A percentile compares a stretch with the other conserved stretches of the same genome.
Evolutionary conservation across 768 basidiomycete genomes (phyloP).

Genomic region (Leccinum pellstonianum): DNA sequence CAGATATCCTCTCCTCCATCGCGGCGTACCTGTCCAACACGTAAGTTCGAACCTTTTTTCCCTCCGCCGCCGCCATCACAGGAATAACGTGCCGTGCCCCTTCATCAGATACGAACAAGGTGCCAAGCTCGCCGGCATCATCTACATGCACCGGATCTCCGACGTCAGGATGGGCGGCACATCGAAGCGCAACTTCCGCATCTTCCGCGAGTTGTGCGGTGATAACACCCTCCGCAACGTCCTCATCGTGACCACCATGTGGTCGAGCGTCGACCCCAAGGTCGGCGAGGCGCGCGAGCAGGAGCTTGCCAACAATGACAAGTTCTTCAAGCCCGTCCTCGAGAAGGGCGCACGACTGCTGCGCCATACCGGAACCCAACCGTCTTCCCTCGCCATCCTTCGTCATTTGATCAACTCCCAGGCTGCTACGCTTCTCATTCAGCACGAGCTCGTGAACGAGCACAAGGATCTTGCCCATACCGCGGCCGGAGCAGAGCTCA

Average conservation of each 20-base stretch:
- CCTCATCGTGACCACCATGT: constrained; percentile 54
- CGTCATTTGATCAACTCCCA: constrained; percentile 40
- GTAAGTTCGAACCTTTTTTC: constrained; percentile 15
- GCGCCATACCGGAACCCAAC: constrained; percentile 41
- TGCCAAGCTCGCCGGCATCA: constrained; percentile 47
- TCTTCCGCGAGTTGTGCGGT: constrained; percentile 55
- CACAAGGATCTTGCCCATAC: constrained; percentile 50
- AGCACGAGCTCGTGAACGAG: constrained; percentile 53
- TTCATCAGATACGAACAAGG: constrained; percentile 33
- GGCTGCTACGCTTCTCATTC: constrained; percentile 49
- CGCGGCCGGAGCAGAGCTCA: constrained; percentile 51
- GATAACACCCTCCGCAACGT: constrained; percentile 48
- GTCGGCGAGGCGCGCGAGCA: constrained; percentile 44
- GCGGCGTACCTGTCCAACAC: constrained; percentile 39
- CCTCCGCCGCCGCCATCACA: neutral
- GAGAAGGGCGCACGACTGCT: constrained; percentile 46
- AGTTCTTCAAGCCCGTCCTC: constrained; percentile 53
- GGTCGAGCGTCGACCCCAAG: constrained; percentile 41
- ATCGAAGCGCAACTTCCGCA: constrained; percentile 49
- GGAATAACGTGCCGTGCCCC: neutral
- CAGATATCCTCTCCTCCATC: constrained; percentile 50
- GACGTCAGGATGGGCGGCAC: constrained; percentile 52
- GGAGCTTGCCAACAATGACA: constrained; percentile 41
- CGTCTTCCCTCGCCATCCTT: constrained; percentile 44
- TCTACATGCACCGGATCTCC: constrained; percentile 55